Evolutionary conservation across 2,329 filamentous ascomycete species (phyloP).

Genomic region (Colletotrichum viniferum): DNA sequence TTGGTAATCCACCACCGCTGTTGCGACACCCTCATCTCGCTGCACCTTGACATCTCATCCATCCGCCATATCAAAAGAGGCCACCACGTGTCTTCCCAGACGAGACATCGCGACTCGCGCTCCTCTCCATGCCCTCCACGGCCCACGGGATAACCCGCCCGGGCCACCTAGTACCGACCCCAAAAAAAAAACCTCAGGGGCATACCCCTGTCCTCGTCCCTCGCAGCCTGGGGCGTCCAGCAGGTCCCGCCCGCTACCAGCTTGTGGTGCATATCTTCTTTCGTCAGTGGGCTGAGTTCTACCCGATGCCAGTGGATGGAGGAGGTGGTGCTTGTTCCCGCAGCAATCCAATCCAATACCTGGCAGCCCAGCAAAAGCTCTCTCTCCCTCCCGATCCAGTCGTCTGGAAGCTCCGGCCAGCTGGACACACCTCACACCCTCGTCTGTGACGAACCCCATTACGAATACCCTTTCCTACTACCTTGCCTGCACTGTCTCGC

Average conservation of each 20-base stretch:
- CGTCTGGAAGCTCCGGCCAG: slow-evolving; percentile 17
- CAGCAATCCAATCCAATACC: not conserved
- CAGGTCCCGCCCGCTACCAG: slow-evolving; percentile 1
- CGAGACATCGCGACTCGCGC: slow-evolving; percentile 15
- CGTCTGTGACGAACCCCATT: slow-evolving; percentile 20
- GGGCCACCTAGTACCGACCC: slow-evolving; percentile 4
- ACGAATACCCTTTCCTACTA: not conserved
- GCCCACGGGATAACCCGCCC: slow-evolving; percentile 20
- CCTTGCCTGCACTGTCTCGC: not conserved
- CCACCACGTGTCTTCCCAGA: not conserved
- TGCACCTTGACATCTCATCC: not conserved
- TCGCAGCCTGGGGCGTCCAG: not conserved
- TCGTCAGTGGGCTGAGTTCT: slow-evolving; percentile 15
- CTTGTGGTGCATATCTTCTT: not conserved
- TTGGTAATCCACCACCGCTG: not conserved
- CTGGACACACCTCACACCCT: slow-evolving; percentile 6
- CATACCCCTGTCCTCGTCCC: slow-evolving; percentile 11
- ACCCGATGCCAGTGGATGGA: not conserved
- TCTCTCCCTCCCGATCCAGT: slow-evolving; percentile 2
- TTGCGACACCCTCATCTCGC: not conserved
- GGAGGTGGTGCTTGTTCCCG: not conserved
- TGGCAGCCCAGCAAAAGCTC: not conserved
- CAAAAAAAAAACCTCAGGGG: slow-evolving; percentile 15
- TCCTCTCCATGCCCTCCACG: slow-evolving; percentile 3
- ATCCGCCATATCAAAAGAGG: not conserved